These are phyloP conservation scores for Xerocomellus dryophilus DNA, from an alignment of 768 basidiomycete species.

Conservation along the genomic window DNA sequence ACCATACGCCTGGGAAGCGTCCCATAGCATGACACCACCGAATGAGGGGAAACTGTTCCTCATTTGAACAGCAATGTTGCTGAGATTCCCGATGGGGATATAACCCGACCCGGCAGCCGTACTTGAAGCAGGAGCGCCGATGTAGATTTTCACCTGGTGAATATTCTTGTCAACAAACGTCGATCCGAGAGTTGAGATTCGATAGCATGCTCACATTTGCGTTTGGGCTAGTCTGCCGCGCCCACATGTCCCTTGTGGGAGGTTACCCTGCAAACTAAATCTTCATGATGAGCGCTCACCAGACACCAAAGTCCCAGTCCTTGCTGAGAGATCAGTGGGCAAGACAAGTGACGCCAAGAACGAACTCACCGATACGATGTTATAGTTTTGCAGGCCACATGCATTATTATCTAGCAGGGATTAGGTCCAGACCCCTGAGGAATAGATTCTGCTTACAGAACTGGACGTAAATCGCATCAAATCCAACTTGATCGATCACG, in stretches of 20 bases:
- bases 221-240: conserved; percentile 40
- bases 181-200: not conserved
- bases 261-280: conserved; percentile 3
- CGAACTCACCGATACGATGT: conserved; percentile 48
- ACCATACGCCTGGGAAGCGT: conserved; percentile 41
- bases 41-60: conserved; percentile 41
- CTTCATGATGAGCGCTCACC: conserved; percentile 15
- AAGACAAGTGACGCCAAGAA: not conserved
- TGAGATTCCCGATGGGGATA: conserved; percentile 31
- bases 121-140: conserved; percentile 42
- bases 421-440: not conserved
- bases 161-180: conserved; percentile 1
- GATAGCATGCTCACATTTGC: conserved; percentile 29
- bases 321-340: conserved; percentile 19
- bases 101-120: conserved; percentile 43
- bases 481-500: conserved; percentile 57
- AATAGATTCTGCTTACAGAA: conserved; percentile 39
- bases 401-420: conserved; percentile 39
- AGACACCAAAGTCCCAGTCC: conserved; percentile 46
- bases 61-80: conserved; percentile 33
- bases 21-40: conserved; percentile 46
- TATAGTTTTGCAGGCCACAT: conserved; percentile 48
- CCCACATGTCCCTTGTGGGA: conserved; percentile 44
- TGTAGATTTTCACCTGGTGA: conserved; percentile 38
- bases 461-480: conserved; percentile 75